These are phyloP conservation scores for Carex arenaria DNA, from an alignment of 202 grass and related monocot genomes.

Conservation along the genomic window DNA sequence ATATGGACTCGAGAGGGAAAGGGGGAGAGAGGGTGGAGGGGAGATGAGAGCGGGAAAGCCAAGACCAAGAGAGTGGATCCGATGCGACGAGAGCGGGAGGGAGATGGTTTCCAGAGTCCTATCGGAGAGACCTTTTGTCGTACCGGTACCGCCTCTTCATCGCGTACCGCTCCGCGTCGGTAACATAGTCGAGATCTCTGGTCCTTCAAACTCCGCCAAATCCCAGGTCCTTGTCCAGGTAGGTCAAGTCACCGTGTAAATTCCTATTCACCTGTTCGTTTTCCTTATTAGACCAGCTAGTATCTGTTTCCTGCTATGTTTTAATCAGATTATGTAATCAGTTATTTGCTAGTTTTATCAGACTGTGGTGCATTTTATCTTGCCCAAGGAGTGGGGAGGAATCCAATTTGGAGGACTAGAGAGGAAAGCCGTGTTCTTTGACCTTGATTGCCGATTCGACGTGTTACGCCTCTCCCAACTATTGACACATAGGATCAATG, in stretches of 20 bases:
- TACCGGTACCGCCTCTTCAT: conserved; percentile 73
- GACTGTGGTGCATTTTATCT: conserved; percentile 76
- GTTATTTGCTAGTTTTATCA: not conserved
- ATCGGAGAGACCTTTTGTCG: conserved; percentile 50
- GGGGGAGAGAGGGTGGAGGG: not conserved
- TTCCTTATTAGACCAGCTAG: not conserved
- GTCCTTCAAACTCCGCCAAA: conserved; percentile 81
- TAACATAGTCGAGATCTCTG: conserved; percentile 84
- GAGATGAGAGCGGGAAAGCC: conserved; percentile 50
- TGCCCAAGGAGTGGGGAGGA: conserved; percentile 76
- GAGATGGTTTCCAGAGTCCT: conserved; percentile 52
- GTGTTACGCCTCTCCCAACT: conserved; percentile 64
- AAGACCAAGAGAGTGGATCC: conserved; percentile 50
- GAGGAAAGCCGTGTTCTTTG: conserved; percentile 59
- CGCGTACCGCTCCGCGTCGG: conserved; percentile 72
- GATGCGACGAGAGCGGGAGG: conserved; percentile 57
- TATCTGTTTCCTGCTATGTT: not conserved
- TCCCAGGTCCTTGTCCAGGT: conserved; percentile 78
- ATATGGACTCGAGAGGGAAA: too few relatives aligned
- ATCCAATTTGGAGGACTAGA: conserved; percentile 68
- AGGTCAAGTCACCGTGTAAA: not conserved
- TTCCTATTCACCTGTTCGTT: not conserved
- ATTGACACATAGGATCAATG: conserved; percentile 43
- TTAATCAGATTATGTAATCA: conserved; percentile 4
- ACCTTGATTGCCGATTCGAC: conserved; percentile 86